Percentiles rank a stretch among this genome's conserved stretches.
phyloP scores from a whole-genome alignment of 1,139 yeast species.

The Yamadazyma triangularis region DNA sequence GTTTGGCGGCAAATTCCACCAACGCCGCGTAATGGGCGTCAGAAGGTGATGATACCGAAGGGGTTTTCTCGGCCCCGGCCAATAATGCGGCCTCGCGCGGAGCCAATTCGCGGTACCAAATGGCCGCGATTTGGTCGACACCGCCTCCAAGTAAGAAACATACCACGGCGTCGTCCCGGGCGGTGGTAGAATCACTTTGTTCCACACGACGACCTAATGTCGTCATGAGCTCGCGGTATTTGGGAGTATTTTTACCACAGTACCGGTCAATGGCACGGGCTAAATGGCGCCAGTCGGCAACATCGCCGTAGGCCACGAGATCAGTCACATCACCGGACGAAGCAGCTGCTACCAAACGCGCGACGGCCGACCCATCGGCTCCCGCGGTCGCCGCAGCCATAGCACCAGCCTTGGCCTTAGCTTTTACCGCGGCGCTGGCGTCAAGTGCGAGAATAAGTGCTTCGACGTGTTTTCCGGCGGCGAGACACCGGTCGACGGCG shows the following conservation, averaged over 20 bases:
- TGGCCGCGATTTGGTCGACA: slow-evolving; percentile 68
- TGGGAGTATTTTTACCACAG: slow-evolving; percentile 37
- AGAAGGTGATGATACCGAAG: slow-evolving; percentile 52
- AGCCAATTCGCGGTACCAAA: slow-evolving; percentile 81
- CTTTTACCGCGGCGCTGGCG: slow-evolving; percentile 58
- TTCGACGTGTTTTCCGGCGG: slow-evolving; percentile 62
- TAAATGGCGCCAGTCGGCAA: slow-evolving; percentile 77
- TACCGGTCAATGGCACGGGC: slow-evolving; percentile 67
- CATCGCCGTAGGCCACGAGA: slow-evolving; percentile 72
- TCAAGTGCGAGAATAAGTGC: slow-evolving; percentile 80
- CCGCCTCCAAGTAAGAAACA: slow-evolving; percentile 82
- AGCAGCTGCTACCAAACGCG: slow-evolving; percentile 71
- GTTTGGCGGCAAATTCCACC: slow-evolving; percentile 77
- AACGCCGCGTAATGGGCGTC: slow-evolving; percentile 85
- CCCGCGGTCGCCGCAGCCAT: slow-evolving; percentile 65
- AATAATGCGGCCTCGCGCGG: slow-evolving; percentile 52
- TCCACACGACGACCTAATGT: slow-evolving; percentile 68
- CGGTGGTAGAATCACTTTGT: slow-evolving; percentile 17
- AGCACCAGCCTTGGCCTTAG: slow-evolving; percentile 67
- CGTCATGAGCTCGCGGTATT: slow-evolving; percentile 52
- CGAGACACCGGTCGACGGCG: slow-evolving; percentile 68
- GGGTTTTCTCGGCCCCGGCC: slow-evolving; percentile 25
- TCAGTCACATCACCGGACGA: slow-evolving; percentile 62
- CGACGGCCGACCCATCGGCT: slow-evolving; percentile 51
- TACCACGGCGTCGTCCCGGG: slow-evolving; percentile 69